phyloP scores from a whole-genome alignment of 345 rosid genomes.

The Eucalyptus pumila region DNA sequence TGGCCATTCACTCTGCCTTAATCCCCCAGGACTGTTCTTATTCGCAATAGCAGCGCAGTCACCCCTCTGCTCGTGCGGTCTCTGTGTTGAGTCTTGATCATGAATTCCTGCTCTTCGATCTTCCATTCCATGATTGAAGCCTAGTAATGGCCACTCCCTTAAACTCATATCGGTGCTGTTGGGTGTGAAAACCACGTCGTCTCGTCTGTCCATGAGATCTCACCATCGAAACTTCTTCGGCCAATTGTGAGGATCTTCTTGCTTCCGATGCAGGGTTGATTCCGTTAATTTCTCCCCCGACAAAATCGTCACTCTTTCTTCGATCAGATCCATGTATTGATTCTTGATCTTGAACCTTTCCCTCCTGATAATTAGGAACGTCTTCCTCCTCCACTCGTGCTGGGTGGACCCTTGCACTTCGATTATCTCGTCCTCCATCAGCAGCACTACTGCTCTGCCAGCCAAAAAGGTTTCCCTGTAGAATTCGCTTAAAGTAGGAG shows the following conservation, averaged over 20 bases:
- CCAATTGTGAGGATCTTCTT: background rate
- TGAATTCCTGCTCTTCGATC: too few relatives aligned
- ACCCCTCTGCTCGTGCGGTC: too few relatives aligned
- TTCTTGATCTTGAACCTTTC: background rate
- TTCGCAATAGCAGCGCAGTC: too few relatives aligned
- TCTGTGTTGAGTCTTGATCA: too few relatives aligned
- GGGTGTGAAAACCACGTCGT: too few relatives aligned
- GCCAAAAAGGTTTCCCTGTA: background rate
- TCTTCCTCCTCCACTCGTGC: background rate
- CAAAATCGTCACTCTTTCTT: background rate
- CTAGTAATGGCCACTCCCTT: too few relatives aligned
- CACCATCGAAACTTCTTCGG: background rate
- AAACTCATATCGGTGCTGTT: too few relatives aligned
- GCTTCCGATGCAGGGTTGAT: background rate
- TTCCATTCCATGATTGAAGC: too few relatives aligned
- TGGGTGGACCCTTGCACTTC: background rate
- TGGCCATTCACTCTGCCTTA: too few relatives aligned
- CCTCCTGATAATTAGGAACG: background rate
- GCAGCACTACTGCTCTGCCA: background rate
- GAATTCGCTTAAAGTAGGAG: background rate
- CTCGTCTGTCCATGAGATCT: background rate
- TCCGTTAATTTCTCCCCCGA: background rate
- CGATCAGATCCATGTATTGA: background rate
- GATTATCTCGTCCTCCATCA: background rate
- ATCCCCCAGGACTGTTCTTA: too few relatives aligned